Evolutionary conservation across 305 asterid species (phyloP).

Genomic region (Ruellia speciosa): DNA sequence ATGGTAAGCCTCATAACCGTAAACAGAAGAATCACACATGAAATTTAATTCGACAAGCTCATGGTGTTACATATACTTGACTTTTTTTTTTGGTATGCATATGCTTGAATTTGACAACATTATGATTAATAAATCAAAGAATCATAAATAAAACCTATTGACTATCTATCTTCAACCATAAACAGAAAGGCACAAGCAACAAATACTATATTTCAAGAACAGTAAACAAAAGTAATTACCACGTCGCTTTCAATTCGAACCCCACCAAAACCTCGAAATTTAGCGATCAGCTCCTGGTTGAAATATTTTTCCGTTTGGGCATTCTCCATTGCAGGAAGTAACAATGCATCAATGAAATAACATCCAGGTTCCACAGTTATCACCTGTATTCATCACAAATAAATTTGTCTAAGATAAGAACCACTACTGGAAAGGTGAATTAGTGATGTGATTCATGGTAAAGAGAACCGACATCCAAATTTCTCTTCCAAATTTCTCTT

Average conservation of each 20-base stretch:
- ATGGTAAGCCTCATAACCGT: background rate
- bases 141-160: background rate
- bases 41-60: background rate
- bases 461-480: no score
- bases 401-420: no score
- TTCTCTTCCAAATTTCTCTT: no score
- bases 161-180: no score
- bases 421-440: no score
- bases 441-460: no score
- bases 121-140: background rate
- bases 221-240: conserved; percentile 41
- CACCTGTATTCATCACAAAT: conserved; percentile 45
- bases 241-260: conserved; percentile 94
- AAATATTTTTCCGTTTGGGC: conserved; percentile 58
- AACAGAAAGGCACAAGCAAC: background rate
- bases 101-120: no score
- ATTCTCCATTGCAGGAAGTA: conserved; percentile 80
- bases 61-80: background rate
- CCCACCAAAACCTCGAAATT: conserved; percentile 84
- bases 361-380: conserved; percentile 99
- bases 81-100: background rate
- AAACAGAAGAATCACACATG: background rate
- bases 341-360: conserved; percentile 79
- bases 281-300: conserved; percentile 50
- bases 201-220: background rate